These are phyloP conservation scores for Leishmania aethiopica DNA, from an alignment of 208 protist species.

Conservation along the genomic window DNA sequence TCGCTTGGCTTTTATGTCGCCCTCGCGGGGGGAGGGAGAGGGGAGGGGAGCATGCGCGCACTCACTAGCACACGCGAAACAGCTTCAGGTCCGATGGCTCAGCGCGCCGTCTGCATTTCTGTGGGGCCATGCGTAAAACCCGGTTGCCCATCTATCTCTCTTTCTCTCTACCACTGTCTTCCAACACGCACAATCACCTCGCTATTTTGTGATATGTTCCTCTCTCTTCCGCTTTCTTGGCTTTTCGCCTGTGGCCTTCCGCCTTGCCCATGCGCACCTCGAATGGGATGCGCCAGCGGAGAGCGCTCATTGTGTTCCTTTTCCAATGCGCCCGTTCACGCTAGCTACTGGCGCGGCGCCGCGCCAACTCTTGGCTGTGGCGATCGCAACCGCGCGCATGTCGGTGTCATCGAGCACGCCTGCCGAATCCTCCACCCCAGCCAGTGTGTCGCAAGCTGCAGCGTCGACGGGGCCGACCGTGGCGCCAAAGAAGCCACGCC, in stretches of 20 bases:
- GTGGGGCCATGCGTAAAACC: not conserved
- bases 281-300: not conserved
- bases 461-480: conserved; percentile 34
- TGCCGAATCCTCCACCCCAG: not conserved
- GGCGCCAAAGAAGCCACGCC: conserved; percentile 66
- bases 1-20: not conserved
- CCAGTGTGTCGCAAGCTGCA: not conserved
- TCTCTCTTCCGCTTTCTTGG: not conserved
- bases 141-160: not conserved
- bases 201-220: not conserved
- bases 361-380: not conserved
- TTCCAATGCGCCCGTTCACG: conserved; percentile 12
- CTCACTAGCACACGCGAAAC: not conserved
- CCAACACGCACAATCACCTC: not conserved
- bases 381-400: not conserved
- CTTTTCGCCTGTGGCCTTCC: not conserved
- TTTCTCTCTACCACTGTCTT: not conserved
- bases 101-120: not conserved
- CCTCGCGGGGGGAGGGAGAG: not conserved
- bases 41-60: not conserved
- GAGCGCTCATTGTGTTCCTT: not conserved
- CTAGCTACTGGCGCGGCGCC: not conserved
- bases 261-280: not conserved
- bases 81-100: not conserved
- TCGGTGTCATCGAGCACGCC: not conserved